These are phyloP conservation scores for Davidsoniella virescens DNA, from an alignment of 2,329 filamentous ascomycete genomes.

Conservation along the genomic window DNA sequence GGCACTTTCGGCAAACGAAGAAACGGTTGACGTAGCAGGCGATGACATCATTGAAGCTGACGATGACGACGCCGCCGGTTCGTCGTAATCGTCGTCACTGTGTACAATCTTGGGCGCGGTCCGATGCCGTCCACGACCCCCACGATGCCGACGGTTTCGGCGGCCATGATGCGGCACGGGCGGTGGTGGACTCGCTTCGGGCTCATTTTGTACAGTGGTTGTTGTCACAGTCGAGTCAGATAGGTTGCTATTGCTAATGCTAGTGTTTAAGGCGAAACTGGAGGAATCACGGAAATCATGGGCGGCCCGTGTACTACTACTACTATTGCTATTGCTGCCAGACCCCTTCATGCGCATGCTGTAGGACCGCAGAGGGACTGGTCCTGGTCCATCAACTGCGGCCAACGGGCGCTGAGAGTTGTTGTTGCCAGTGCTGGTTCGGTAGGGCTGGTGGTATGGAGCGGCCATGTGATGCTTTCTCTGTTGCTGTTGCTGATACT, in stretches of 20 bases:
- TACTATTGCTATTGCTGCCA: not conserved
- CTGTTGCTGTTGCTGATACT: too few species aligned
- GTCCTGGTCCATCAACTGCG: not conserved
- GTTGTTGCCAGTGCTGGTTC: too few species aligned
- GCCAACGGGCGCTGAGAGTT: too few species aligned
- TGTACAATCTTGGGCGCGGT: not conserved
- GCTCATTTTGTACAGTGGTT: not conserved
- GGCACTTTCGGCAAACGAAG: too few species aligned
- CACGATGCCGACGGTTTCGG: not conserved
- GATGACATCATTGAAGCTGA: constrained; percentile 5
- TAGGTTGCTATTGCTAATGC: not conserved
- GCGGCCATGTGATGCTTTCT: too few species aligned
- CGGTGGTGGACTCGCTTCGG: not conserved
- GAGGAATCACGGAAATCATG: too few species aligned
- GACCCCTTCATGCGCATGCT: not conserved
- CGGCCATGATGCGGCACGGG: not conserved
- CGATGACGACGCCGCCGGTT: constrained; percentile 5
- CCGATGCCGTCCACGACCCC: not conserved
- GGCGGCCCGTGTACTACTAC: too few species aligned
- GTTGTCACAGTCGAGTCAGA: constrained; percentile 10
- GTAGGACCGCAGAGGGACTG: constrained; percentile 1
- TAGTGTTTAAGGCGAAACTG: not conserved
- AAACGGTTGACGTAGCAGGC: not conserved
- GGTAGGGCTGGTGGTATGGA: too few species aligned
- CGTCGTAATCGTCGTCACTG: constrained; percentile 3